Evolutionary conservation across 2,329 filamentous ascomycete genomes (phyloP), one percentile per base, ranked within the genome.

Genomic region (Huntiella abstrusa): DNA sequence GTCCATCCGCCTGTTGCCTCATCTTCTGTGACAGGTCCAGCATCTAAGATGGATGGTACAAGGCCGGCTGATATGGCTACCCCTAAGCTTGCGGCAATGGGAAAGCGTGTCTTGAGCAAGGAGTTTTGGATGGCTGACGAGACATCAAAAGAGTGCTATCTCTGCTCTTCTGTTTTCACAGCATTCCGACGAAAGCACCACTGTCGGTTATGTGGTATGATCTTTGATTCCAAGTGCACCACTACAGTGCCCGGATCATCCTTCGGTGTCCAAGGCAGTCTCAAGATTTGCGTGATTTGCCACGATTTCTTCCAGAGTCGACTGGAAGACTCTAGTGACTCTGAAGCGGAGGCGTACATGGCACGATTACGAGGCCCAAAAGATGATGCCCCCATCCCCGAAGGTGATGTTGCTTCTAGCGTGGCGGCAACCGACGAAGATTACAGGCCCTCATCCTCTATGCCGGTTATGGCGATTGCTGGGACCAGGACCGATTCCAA

Each of bases 111-210:
- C 5, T 65, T 96, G 40, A 93, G 83, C 59, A 91, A 87, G 56
- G 87, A 96, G 54, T 96, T 94, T 55, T 96, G 88, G 91, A 98
- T 98, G 91, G 83, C 86, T 50, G 91, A 98, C 58, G 91, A 96
- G 57, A 95, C 92, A 52, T 92, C 88, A 50, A 96, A 93, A 58
- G 88, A 95, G 55, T 98, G 91, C 57, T 98, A 95, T 58, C 75
- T 84, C 39, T 98, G 91, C 56, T 84, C 84, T 39, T 81, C 84
- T 49, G 73, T 83, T 2, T 98, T 98, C 57, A 86, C 85, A 0
- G 91, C 88, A 1, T 96, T 96, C 58, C 75, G 91, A 49, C 77
- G 91, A 53, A 98, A 98, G 58, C 91, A 98, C 59, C 91, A 98
- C 61, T 98, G 91, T 60, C 78, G 92, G 51, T 83, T 77, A 0